A percentile compares a stretch with the other conserved stretches of the same genome.
Evolutionary conservation across 306 rosid species (phyloP).

Genomic region (Ziziphus jujuba): DNA sequence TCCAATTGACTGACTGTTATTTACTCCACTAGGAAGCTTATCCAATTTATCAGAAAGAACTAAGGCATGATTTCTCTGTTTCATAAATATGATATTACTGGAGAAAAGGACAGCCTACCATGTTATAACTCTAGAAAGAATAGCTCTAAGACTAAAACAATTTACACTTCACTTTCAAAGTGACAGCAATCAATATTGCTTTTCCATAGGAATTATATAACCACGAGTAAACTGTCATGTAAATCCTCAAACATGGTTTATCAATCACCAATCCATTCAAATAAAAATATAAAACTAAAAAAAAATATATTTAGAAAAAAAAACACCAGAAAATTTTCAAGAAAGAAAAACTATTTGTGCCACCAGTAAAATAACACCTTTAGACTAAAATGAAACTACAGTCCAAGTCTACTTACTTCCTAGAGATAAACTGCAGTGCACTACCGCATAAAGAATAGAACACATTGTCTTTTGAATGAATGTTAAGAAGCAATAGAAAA

Average conservation of each 20-base stretch:
- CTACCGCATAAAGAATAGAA: background rate
- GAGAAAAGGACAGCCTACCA: background rate
- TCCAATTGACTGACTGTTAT: too few relatives aligned
- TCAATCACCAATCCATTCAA: background rate
- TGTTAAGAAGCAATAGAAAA: background rate
- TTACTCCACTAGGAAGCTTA: too few relatives aligned
- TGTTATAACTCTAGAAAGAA: background rate
- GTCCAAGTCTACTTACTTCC: background rate
- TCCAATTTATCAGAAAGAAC: too few relatives aligned
- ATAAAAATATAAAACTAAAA: too few relatives aligned
- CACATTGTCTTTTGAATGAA: background rate
- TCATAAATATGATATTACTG: too few relatives aligned
- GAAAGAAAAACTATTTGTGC: background rate
- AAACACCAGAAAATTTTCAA: too few relatives aligned
- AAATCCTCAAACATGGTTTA: background rate
- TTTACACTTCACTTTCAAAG: background rate
- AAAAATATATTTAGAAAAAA: too few relatives aligned
- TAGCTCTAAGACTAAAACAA: too few relatives aligned
- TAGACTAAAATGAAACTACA: too few relatives aligned
- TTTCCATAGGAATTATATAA: background rate
- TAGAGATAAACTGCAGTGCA: background rate
- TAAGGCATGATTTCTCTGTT: background rate
- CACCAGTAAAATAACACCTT: too few relatives aligned
- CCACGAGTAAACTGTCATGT: background rate
- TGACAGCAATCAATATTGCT: constrained; percentile 2